Percentiles rank a stretch among this genome's conserved stretches.
These are phyloP conservation scores for Kodamaea laetipori DNA, from an alignment of 805 yeast species.

Conservation along the genomic window DNA sequence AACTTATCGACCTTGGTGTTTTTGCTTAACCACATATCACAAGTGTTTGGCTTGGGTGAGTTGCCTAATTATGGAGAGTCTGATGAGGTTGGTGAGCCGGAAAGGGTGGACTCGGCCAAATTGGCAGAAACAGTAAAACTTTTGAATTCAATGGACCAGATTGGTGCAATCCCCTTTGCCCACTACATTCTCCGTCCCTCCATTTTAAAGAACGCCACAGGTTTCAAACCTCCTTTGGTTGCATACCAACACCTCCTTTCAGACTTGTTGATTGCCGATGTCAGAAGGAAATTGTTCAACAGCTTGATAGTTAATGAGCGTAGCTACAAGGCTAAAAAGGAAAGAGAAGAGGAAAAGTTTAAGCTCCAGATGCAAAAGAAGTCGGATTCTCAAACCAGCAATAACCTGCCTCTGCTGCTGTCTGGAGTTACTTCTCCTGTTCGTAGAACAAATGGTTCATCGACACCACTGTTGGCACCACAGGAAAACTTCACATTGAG, in stretches of 20 bases:
- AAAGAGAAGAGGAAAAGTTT: slow-evolving; percentile 28
- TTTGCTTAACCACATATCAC: slow-evolving; percentile 37
- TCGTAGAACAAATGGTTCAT: neutral
- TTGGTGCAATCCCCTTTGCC: slow-evolving; percentile 42
- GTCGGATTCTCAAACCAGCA: neutral
- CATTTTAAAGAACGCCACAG: slow-evolving; percentile 34
- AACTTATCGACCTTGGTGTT: slow-evolving; percentile 40
- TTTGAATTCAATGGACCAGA: slow-evolving; percentile 37
- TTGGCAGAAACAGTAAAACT: slow-evolving; percentile 7
- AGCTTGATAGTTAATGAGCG: slow-evolving; percentile 28
- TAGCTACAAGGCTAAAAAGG: slow-evolving; percentile 31
- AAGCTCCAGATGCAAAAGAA: slow-evolving; percentile 25
- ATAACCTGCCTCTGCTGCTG: slow-evolving; percentile 8
- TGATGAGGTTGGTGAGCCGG: slow-evolving; percentile 25
- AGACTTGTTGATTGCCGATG: slow-evolving; percentile 30
- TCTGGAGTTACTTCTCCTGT: slow-evolving; percentile 7
- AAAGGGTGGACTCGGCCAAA: slow-evolving; percentile 8
- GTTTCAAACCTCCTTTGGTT: slow-evolving; percentile 42
- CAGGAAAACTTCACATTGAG: slow-evolving; percentile 39
- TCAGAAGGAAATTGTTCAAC: slow-evolving; percentile 24
- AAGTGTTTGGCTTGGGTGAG: slow-evolving; percentile 23
- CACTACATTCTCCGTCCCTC: slow-evolving; percentile 46
- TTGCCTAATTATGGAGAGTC: slow-evolving; percentile 30
- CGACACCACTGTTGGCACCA: slow-evolving; percentile 10
- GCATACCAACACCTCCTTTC: slow-evolving; percentile 27